Evolutionary conservation across 371 early-diverging fungal genomes (phyloP).

Genomic region (Mucor ambiguus): DNA sequence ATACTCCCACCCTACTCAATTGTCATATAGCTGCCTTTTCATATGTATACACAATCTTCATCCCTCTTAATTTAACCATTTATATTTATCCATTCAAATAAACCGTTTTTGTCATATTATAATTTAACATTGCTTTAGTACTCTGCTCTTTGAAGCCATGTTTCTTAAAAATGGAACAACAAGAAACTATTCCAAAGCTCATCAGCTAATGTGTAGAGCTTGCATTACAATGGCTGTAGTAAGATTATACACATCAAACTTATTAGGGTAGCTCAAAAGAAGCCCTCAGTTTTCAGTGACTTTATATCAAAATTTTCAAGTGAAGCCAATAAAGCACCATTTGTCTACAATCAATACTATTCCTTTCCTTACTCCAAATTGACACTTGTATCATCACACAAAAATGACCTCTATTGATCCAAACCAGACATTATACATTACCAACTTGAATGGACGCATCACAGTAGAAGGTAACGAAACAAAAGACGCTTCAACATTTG

Average conservation of each 20-base stretch:
- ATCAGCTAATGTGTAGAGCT: too few relatives aligned
- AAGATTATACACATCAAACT: not conserved
- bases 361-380: not conserved
- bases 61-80: not conserved
- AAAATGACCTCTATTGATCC: slow-evolving; percentile 49
- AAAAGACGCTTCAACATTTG: not conserved
- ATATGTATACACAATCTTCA: not conserved
- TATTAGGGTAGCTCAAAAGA: not conserved
- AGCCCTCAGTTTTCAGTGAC: not conserved
- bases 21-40: not conserved
- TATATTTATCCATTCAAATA: not conserved
- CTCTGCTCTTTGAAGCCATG: too few relatives aligned
- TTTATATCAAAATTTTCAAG: slow-evolving; percentile 7
- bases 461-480: slow-evolving; percentile 61
- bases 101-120: not conserved
- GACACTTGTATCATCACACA: not conserved
- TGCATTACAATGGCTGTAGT: not conserved
- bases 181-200: too few relatives aligned
- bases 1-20: not conserved
- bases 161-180: too few relatives aligned
- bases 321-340: not conserved
- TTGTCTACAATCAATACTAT: not conserved
- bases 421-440: slow-evolving; percentile 72
- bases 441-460: slow-evolving; percentile 63
- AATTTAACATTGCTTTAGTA: too few relatives aligned